phyloP scores from a whole-genome alignment of 768 basidiomycete genomes.

The Russula vinacea region DNA sequence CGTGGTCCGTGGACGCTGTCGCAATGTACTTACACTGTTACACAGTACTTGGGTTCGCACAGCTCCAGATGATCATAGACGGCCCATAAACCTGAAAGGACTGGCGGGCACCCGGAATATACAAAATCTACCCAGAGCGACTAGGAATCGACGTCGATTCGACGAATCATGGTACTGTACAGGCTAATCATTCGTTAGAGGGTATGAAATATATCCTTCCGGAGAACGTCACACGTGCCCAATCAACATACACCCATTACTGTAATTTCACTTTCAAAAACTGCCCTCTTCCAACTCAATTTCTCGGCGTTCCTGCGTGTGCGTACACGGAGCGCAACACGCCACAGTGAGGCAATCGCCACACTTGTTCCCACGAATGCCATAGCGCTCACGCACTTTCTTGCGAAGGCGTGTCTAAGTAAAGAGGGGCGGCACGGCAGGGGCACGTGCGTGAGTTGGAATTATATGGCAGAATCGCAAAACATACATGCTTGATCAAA shows the following conservation, averaged over 20 bases:
- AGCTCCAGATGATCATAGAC: too few relatives aligned
- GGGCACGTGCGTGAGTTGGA: too few relatives aligned
- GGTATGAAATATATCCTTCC: not conserved
- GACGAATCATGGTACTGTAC: too few relatives aligned
- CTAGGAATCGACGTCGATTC: too few relatives aligned
- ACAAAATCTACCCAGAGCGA: too few relatives aligned
- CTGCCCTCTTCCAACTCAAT: slow-evolving; percentile 47
- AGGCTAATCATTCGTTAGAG: not conserved
- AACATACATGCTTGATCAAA: slow-evolving; percentile 43
- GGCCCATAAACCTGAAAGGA: too few relatives aligned
- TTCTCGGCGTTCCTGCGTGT: slow-evolving; percentile 49
- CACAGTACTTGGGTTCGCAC: too few relatives aligned
- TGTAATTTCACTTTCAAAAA: slow-evolving; percentile 10
- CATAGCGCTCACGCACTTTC: slow-evolving; percentile 44
- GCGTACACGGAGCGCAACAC: slow-evolving; percentile 48
- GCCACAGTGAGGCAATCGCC: slow-evolving; percentile 43
- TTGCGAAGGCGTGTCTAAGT: slow-evolving; percentile 38
- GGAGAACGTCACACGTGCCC: not conserved
- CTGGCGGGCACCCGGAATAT: too few relatives aligned
- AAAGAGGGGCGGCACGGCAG: not conserved
- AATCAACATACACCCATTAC: too few relatives aligned
- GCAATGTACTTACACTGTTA: too few relatives aligned
- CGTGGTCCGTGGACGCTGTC: too few relatives aligned
- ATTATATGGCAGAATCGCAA: not conserved
- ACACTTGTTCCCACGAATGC: slow-evolving; percentile 43